Percentiles rank a stretch among this genome's conserved stretches.
These are phyloP conservation scores for Pinus albicaulis DNA, from an alignment of 75 land plant genomes.

Conservation along the genomic window DNA sequence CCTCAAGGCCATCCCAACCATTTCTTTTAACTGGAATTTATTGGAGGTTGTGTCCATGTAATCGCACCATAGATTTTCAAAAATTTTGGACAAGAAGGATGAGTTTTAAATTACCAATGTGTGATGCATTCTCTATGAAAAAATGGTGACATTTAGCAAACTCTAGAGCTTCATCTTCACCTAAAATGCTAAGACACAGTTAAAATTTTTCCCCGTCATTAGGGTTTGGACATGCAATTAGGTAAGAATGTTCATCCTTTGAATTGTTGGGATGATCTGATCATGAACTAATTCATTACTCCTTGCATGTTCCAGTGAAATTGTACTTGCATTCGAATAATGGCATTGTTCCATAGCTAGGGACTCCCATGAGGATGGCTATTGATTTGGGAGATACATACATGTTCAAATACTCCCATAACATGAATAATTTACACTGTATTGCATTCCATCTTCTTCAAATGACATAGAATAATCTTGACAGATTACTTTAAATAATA, in stretches of 20 bases:
- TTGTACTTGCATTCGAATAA: neutral
- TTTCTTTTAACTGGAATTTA: conserved; percentile 11
- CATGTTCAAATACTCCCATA: neutral
- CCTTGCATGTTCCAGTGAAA: neutral
- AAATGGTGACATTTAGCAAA: conserved; percentile 24
- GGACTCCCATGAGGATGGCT: neutral
- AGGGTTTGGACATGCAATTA: conserved; percentile 18
- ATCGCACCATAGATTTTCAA: conserved; percentile 19
- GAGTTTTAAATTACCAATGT: conserved; percentile 29
- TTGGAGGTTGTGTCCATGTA: conserved; percentile 26
- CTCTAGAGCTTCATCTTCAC: conserved; percentile 13
- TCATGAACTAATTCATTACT: too few relatives aligned
- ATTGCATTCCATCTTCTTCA: neutral
- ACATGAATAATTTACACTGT: neutral
- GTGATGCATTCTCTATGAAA: conserved; percentile 25
- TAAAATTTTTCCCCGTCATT: conserved; percentile 22
- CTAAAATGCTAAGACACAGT: conserved; percentile 18
- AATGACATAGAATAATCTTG: neutral
- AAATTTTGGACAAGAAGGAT: conserved; percentile 31
- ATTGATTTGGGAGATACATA: neutral
- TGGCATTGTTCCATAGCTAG: neutral
- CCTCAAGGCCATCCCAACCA: conserved; percentile 14
- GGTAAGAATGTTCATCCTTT: neutral
- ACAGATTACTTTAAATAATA: conserved; percentile 8
- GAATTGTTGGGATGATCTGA: neutral